Conservation (phyloP, 2,329 filamentous ascomycete genomes). For the Clarireedia monteithiana region DNA sequence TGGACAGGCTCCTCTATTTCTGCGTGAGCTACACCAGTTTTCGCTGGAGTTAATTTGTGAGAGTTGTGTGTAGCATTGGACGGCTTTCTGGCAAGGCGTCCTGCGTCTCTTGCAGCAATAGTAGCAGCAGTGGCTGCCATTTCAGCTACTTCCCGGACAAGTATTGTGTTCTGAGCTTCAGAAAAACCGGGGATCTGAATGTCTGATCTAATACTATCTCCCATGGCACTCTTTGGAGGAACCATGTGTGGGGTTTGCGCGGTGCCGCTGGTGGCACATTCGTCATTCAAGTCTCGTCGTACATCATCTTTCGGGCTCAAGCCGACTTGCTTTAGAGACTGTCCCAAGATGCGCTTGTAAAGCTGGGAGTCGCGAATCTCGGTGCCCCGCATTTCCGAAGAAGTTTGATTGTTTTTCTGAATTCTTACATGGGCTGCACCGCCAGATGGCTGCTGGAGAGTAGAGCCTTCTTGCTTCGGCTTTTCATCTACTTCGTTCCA, state of each 20-base stretch:
- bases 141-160: constrained; percentile 84
- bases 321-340: constrained; percentile 80
- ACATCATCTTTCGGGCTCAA: constrained; percentile 47
- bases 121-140: constrained; percentile 88
- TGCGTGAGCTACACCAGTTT: constrained; percentile 29
- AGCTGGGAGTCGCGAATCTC: constrained; percentile 83
- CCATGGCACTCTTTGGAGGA: constrained; percentile 55
- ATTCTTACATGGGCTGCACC: constrained; percentile 19
- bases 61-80: constrained; percentile 34
- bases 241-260: constrained; percentile 61
- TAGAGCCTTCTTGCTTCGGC: constrained; percentile 47
- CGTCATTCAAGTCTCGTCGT: constrained; percentile 30
- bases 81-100: constrained; percentile 42
- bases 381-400: constrained; percentile 23
- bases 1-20: constrained; percentile 19
- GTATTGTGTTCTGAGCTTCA: constrained; percentile 70
- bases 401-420: constrained; percentile 18
- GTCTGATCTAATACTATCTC: constrained; percentile 37
- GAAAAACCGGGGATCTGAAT: constrained; percentile 62
- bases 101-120: constrained; percentile 73
- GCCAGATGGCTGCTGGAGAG: constrained; percentile 23
- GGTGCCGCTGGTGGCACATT: constrained; percentile 35
- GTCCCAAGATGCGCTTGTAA: constrained; percentile 88
- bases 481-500: constrained; percentile 88
- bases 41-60: constrained; percentile 22